A percentile compares a stretch with the other conserved stretches of the same genome.
Evolutionary conservation across 2,329 filamentous ascomycete species (phyloP).

Genomic region (Colletotrichum sidae): DNA sequence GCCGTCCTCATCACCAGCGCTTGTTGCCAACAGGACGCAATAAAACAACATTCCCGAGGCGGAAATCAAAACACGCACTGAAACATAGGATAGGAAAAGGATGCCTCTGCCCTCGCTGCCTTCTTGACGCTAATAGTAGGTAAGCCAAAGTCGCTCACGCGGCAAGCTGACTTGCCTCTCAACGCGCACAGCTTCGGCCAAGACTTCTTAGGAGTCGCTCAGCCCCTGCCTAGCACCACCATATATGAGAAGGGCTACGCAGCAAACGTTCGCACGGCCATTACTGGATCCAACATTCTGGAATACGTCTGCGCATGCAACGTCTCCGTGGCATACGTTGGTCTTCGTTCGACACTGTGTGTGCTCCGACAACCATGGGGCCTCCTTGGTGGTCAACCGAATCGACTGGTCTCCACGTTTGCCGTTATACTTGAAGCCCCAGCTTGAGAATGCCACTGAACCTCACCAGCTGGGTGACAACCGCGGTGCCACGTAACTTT

Average conservation of each 20-base stretch:
- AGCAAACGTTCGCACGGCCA: neutral
- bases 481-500: no score
- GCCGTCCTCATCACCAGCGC: constrained; percentile 9
- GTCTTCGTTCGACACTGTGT: no score
- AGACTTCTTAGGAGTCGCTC: neutral
- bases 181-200: neutral
- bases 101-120: constrained; percentile 7
- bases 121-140: constrained; percentile 5
- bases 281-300: neutral
- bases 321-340: neutral
- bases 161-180: constrained; percentile 1
- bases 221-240: neutral
- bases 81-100: constrained; percentile 16
- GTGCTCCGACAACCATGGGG: no score
- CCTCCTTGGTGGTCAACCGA: no score
- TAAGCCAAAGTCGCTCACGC: constrained; percentile 10
- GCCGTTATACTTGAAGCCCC: no score
- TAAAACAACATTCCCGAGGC: neutral
- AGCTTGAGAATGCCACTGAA: no score
- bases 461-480: no score
- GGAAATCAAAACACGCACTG: constrained; percentile 20
- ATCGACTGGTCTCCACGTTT: no score
- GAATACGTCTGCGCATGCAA: neutral
- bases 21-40: constrained; percentile 1
- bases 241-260: neutral